phyloP scores from a whole-genome alignment of 1,284 basidiomycete genomes.

The Cutaneotrichosporon daszewskae region DNA sequence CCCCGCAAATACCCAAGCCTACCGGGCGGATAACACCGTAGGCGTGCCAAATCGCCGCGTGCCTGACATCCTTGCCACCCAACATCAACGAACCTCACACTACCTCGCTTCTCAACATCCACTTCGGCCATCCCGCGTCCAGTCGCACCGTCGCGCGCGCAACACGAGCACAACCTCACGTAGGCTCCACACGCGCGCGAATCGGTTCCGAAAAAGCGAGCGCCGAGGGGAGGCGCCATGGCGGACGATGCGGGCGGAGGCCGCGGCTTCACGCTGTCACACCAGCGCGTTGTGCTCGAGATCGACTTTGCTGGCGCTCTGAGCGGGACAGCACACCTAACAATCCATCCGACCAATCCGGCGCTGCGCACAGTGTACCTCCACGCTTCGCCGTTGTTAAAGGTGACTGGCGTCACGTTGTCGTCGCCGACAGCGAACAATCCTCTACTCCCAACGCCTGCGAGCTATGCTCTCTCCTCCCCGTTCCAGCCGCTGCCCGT shows the following conservation, averaged over 20 bases:
- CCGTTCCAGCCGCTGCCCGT: constrained; percentile 46
- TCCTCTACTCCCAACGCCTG: constrained; percentile 58
- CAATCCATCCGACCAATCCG: constrained; percentile 39
- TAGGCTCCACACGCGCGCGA: no score
- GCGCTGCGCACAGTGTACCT: constrained; percentile 40
- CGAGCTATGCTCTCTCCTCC: constrained; percentile 62
- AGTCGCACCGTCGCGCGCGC: no score
- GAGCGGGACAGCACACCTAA: constrained; percentile 40
- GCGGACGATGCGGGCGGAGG: constrained; percentile 16
- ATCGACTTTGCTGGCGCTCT: constrained; percentile 41
- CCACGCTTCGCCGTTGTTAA: constrained; percentile 39
- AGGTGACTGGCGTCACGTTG: constrained; percentile 38
- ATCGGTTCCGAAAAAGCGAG: no score
- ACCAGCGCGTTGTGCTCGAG: constrained; percentile 45
- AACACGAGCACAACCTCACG: no score
- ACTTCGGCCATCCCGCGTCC: no score
- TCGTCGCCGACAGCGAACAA: constrained; percentile 36
- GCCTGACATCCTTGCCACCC: no score
- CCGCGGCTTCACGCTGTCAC: constrained; percentile 25
- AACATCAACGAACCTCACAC: neutral
- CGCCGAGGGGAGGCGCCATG: no score
- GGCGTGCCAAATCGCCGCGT: no score
- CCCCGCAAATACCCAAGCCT: no score
- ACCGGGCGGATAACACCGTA: no score
- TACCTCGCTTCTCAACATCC: no score